Evolutionary conservation across 352 stramenopile genomes (phyloP), one percentile per base, ranked within the genome.

Genomic region (Phytophthora meadii): DNA sequence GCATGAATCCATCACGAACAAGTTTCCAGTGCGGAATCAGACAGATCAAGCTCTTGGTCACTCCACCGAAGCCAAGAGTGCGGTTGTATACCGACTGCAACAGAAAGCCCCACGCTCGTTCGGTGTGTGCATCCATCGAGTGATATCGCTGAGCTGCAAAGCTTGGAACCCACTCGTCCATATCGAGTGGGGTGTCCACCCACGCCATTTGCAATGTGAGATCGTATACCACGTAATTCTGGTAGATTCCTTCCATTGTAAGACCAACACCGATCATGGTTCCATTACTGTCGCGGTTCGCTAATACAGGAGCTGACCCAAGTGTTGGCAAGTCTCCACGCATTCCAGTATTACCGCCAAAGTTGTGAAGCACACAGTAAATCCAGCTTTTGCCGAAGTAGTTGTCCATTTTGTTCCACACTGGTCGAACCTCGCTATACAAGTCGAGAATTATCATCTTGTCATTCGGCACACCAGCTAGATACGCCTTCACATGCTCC

Each of bases 151-250:
- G 65, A 17, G 72, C 42, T 14, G 75, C 74, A 51, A 78, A 94
- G 19, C 71, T 54, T 45, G 79, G 56, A 22, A 92, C 60, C 71
- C 75, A 94, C 1, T 45, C 32, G 1, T 59, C 24, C 1, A 82
- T 67, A 37, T 85, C 73, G 0, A 94, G 49, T 1, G 79, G 69
- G 6, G 37, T 45, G 25, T 79, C 39, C 37, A 83, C 59, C 84
- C 82, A 94, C 9, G 82, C 81, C 84, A 92, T 92, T 57, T 92
- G 73, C 9, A 93, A 59, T 7, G 76, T 76, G 19, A 93, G 65
- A 40, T 94, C 86, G 53, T 94, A 94, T 46, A 94, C 84, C 1
- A 94, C 69, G 49, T 94, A 94, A 68, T 94, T 94, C 58, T 94
- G 82, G 64, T 87, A 92, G 40, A 94, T 94, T 11, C 86, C 86